Percentiles rank a stretch among this genome's conserved stretches.
These are phyloP conservation scores for Colletotrichum destructivum DNA, from an alignment of 2,329 filamentous ascomycete genomes.

Conservation along the genomic window DNA sequence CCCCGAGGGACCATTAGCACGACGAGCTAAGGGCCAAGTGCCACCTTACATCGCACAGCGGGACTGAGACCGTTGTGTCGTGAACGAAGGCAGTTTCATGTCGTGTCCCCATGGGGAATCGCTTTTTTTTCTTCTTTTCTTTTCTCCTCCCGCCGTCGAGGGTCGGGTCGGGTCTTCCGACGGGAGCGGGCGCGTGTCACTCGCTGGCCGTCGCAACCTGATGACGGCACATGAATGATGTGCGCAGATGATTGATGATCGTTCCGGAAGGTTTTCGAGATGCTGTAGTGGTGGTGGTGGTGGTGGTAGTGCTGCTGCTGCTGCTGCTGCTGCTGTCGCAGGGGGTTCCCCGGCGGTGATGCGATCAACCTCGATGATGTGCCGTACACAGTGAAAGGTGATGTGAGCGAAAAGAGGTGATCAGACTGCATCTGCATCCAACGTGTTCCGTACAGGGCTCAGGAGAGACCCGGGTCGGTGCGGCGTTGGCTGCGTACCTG, in stretches of 20 bases:
- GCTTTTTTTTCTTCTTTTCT: neutral
- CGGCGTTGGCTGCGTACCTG: neutral
- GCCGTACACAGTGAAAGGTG: neutral
- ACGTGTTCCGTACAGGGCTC: neutral
- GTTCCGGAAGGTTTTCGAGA: slow-evolving; percentile 18
- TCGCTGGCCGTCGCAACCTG: neutral
- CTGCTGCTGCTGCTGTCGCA: slow-evolving; percentile 8
- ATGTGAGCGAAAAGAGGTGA: slow-evolving; percentile 8
- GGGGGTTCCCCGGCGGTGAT: neutral
- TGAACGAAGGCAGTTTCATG: slow-evolving; percentile 11
- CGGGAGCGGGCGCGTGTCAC: neutral
- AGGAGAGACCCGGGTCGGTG: neutral
- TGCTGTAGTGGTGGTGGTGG: neutral
- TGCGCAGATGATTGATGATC: slow-evolving; percentile 37
- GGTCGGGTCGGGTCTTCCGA: neutral
- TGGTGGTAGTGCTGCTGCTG: neutral
- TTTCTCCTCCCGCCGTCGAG: neutral
- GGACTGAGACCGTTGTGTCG: neutral
- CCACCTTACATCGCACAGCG: slow-evolving; percentile 1
- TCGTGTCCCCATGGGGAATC: neutral
- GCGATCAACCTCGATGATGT: neutral
- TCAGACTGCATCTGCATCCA: neutral
- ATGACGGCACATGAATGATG: slow-evolving; percentile 36
- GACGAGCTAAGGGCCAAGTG: slow-evolving; percentile 14
- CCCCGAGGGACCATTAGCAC: slow-evolving; percentile 7